A percentile compares a stretch with the other conserved stretches of the same genome.
Evolutionary conservation across 352 stramenopile genomes (phyloP).

Genomic region (Phytophthora chlamydospora): DNA sequence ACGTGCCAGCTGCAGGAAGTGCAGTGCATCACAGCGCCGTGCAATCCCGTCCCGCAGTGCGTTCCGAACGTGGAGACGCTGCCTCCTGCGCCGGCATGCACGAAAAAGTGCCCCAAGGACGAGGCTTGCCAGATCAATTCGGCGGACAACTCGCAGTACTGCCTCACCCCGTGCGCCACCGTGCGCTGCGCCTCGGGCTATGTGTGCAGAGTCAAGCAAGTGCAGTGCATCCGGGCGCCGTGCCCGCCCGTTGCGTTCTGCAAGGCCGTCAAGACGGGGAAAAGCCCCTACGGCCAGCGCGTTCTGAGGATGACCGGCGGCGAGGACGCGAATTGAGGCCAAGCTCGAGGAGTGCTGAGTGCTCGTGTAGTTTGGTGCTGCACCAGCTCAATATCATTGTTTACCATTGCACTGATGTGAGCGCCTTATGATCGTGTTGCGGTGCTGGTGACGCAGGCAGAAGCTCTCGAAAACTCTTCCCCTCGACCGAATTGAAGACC

Average conservation of each 20-base stretch:
- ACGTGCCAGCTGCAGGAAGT: conserved; percentile 26
- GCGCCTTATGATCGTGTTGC: no score
- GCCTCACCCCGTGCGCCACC: conserved; percentile 25
- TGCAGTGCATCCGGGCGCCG: conserved; percentile 28
- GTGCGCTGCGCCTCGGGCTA: conserved; percentile 22
- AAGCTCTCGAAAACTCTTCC: no score
- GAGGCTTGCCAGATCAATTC: conserved; percentile 32
- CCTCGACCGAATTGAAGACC: no score
- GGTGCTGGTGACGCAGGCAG: no score
- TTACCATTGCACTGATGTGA: no score
- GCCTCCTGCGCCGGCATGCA: conserved; percentile 13
- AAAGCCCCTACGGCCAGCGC: conserved; percentile 1
- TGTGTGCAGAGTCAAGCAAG: conserved; percentile 27
- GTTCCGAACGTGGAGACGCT: conserved; percentile 9
- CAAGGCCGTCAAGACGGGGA: conserved; percentile 23
- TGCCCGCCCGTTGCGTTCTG: conserved; percentile 27
- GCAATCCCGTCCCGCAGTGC: conserved; percentile 24
- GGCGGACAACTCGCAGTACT: conserved; percentile 22
- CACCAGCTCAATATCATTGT: no score
- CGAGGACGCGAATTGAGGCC: not conserved
- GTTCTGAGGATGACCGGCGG: conserved; percentile 10
- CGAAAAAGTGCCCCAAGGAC: conserved; percentile 22
- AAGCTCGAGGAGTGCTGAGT: no score
- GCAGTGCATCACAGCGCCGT: conserved; percentile 23
- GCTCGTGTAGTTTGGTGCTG: no score